Evolutionary conservation across 1,284 basidiomycete species (phyloP), one percentile per base, ranked within the genome.

Genomic region (Chondrostereum purpureum): DNA sequence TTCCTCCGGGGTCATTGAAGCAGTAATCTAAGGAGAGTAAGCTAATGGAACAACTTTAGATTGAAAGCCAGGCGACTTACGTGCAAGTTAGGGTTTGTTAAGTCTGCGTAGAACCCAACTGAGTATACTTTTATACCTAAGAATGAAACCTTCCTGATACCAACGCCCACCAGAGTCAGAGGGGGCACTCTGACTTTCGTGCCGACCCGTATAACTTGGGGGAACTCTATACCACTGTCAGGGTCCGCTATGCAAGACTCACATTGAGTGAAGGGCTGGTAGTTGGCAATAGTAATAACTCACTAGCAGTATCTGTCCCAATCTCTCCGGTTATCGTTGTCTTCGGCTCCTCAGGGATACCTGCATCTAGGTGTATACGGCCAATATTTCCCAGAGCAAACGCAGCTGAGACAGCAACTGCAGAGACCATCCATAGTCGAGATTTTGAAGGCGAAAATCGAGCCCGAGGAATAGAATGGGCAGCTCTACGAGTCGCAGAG

Each of bases 101-200:
- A 65, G 61, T 91, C 88, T 12, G 87, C 86, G 61, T 94, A 94
- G 59, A 93, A 87, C 1, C 75, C 91, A 35, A 89, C 78, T 3
- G 88, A 87, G 62, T 94, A 94, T 8, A 93, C 92, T 52, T 84
- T 77, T 48, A 94, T 75, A 4, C 78, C 71, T 37, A 94, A 66
- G 64, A 94, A 91, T 10, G 88, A 64, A 36, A 94, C 91, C 0
- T 83, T 89, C 36, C 92, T 72, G 22, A 92, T 88, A 36, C 91
- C 91, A 1, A 88, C 67, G 1, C 92, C 91, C 10, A 93, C 66
- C 4, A 94, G 73, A 13, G 77, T 73, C 55, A 88, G 75, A 1
- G 72, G 66, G 8, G 83, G 78, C 11, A 78, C 61, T 5, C 75
- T 71, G 10, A 73, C 62, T 56, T 78, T 83, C 17, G 83, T 79